Conservation (phyloP, 2,329 filamentous ascomycete genomes). For the Fusarium zealandicum region DNA sequence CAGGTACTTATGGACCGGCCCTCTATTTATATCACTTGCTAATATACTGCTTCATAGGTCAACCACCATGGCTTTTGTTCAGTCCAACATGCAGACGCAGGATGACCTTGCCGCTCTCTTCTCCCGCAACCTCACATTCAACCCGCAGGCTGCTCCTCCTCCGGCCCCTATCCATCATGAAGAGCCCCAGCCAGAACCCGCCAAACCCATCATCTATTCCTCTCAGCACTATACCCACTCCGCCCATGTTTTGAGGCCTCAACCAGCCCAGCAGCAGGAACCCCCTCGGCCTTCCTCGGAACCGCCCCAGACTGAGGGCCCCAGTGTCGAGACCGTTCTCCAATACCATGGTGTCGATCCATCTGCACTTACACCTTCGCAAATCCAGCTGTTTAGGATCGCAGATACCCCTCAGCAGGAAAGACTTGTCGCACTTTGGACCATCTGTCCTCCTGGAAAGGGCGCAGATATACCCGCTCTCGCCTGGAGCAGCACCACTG, state of each 20-base stretch:
- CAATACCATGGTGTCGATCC: constrained; percentile 74
- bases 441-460: constrained; percentile 74
- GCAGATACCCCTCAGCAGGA: constrained; percentile 76
- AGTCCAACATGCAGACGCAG: constrained; percentile 67
- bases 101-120: constrained; percentile 86
- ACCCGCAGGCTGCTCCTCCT: constrained; percentile 46
- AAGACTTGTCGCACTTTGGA: constrained; percentile 84
- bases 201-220: constrained; percentile 69
- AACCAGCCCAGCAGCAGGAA: constrained; percentile 46
- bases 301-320: constrained; percentile 56
- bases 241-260: constrained; percentile 61
- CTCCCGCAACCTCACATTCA: constrained; percentile 75
- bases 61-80: constrained; percentile 50
- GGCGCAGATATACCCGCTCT: constrained; percentile 60
- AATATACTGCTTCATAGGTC: constrained; percentile 15
- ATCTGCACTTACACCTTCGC: constrained; percentile 71
- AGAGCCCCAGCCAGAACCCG: constrained; percentile 43
- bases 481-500: constrained; percentile 60
- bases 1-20: constrained; percentile 21
- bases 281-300: constrained; percentile 58
- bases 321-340: constrained; percentile 65
- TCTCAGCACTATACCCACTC: constrained; percentile 88
- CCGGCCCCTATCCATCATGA: constrained; percentile 34
- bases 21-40: constrained; percentile 16
- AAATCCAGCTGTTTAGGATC: constrained; percentile 79